These are phyloP conservation scores for Fonsecaea erecta DNA, from an alignment of 2,329 filamentous ascomycete genomes.

Conservation along the genomic window DNA sequence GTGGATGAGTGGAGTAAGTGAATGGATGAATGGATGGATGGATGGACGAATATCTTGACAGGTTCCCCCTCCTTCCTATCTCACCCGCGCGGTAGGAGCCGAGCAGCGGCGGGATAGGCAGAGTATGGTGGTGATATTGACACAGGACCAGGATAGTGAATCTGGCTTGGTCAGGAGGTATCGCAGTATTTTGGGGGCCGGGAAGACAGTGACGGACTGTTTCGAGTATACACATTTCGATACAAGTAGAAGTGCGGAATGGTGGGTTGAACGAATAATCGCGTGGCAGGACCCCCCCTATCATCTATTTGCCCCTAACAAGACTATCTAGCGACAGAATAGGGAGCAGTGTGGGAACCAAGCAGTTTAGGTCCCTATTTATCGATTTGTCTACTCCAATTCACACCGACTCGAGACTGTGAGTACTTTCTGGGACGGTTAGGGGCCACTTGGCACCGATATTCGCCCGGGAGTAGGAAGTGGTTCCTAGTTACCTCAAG, in stretches of 20 bases:
- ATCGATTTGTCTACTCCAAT: background rate
- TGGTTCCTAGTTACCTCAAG: background rate
- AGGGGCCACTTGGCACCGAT: background rate
- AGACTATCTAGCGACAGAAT: background rate
- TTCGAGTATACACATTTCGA: background rate
- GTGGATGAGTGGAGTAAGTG: no score
- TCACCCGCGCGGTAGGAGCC: background rate
- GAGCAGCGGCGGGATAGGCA: background rate
- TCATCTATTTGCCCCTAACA: no score
- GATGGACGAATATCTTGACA: background rate
- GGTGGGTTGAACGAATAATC: no score
- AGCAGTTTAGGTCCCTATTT: background rate
- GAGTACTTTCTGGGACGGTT: background rate
- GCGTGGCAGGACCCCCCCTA: no score
- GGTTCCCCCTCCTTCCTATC: background rate
- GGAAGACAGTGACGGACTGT: background rate
- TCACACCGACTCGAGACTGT: background rate
- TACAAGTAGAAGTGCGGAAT: no score
- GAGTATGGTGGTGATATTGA: background rate
- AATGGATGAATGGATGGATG: no score
- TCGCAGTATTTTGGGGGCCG: background rate
- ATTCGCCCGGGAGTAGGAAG: background rate
- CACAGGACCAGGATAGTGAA: background rate
- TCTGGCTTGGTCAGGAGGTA: background rate
- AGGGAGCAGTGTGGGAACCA: background rate